phyloP scores from a whole-genome alignment of 148 eudicot genomes.

The Heliamphora exappendiculata region DNA sequence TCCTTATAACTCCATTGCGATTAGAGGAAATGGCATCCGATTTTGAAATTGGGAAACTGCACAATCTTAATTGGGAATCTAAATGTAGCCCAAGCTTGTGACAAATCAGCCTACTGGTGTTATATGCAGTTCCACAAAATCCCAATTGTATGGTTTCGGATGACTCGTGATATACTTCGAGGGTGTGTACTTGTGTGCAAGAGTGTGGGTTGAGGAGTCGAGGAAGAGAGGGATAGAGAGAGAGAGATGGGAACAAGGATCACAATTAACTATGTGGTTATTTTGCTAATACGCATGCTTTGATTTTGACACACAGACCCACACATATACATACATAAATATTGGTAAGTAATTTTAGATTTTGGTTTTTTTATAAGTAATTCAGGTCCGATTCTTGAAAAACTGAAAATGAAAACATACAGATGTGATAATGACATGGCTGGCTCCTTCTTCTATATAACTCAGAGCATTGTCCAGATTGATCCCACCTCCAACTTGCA shows the following conservation, averaged over 20 bases:
- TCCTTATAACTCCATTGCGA: background rate
- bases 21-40: background rate
- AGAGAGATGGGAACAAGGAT: background rate
- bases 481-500: slow-evolving; percentile 98
- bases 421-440: slow-evolving; percentile 94
- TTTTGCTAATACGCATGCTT: background rate
- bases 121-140: background rate
- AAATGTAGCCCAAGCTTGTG: background rate
- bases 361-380: too few relatives aligned
- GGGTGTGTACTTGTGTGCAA: background rate
- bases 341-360: background rate
- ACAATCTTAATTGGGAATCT: background rate
- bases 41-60: background rate
- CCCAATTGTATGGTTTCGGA: background rate
- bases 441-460: slow-evolving; percentile 89
- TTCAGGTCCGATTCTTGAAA: background rate
- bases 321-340: background rate
- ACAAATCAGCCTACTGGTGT: background rate
- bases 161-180: background rate
- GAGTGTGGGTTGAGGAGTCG: background rate
- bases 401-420: slow-evolving; percentile 30
- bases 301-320: background rate
- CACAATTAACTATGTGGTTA: background rate
- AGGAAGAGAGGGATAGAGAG: too few relatives aligned
- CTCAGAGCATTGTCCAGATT: slow-evolving; percentile 64